A percentile compares a stretch with the other conserved stretches of the same genome.
phyloP scores from a whole-genome alignment of 495 filamentous ascomycete species.

The Penicillium riverlandense region DNA sequence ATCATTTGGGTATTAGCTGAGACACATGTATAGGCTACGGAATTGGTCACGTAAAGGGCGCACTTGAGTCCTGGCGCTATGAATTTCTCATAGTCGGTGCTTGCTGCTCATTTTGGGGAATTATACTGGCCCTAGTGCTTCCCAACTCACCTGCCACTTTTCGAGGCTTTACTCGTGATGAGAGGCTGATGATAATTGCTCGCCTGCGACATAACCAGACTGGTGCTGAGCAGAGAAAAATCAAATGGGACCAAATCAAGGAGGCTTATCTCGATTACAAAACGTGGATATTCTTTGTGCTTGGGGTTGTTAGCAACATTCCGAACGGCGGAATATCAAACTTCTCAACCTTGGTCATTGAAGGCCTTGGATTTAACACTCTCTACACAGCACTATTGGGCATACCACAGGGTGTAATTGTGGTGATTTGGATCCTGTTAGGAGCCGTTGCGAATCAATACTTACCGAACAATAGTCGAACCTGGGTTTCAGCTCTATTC shows the following conservation, averaged over 20 bases:
- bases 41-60: neutral
- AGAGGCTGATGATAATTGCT: slow-evolving; percentile 45
- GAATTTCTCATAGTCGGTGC: slow-evolving; percentile 29
- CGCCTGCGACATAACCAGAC: slow-evolving; percentile 47
- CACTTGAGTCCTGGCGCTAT: slow-evolving; percentile 24
- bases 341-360: slow-evolving; percentile 51
- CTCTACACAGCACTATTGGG: slow-evolving; percentile 36
- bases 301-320: slow-evolving; percentile 28
- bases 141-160: slow-evolving; percentile 44
- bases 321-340: slow-evolving; percentile 45
- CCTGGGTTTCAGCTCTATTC: slow-evolving; percentile 39
- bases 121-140: slow-evolving; percentile 34
- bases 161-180: slow-evolving; percentile 24
- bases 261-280: slow-evolving; percentile 44
- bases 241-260: slow-evolving; percentile 42
- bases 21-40: neutral
- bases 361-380: slow-evolving; percentile 49
- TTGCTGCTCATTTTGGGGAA: slow-evolving; percentile 26
- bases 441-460: slow-evolving; percentile 45
- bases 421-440: slow-evolving; percentile 36
- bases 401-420: slow-evolving; percentile 50
- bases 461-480: slow-evolving; percentile 39
- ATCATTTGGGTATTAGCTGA: neutral
- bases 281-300: slow-evolving; percentile 33
- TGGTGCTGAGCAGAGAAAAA: slow-evolving; percentile 47